Conservation (phyloP, 179 eudicot species). For the Corrigiola litoralis region DNA sequence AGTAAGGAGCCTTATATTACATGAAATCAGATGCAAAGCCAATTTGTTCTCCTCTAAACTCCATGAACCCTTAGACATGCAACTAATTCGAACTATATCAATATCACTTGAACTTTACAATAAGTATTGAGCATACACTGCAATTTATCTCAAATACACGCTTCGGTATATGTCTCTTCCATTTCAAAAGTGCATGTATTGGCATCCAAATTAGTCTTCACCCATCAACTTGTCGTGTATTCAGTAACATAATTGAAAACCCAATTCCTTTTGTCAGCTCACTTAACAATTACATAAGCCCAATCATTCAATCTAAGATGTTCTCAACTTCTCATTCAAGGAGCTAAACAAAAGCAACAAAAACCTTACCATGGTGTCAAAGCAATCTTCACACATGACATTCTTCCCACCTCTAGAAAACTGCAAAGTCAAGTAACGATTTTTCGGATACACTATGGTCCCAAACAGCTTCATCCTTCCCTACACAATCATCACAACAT, state of each 20-base stretch:
- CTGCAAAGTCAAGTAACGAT: slow-evolving; percentile 82
- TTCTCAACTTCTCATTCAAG: no score
- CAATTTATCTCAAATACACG: background rate
- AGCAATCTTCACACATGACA: slow-evolving; percentile 86
- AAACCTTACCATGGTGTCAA: slow-evolving; percentile 72
- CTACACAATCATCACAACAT: slow-evolving; percentile 25
- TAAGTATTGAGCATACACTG: background rate
- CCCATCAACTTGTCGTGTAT: background rate
- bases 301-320: background rate
- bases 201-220: background rate
- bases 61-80: background rate
- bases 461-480: slow-evolving; percentile 93
- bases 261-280: background rate
- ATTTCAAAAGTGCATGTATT: background rate
- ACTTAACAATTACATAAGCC: background rate
- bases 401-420: slow-evolving; percentile 87
- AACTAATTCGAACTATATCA: background rate
- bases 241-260: background rate
- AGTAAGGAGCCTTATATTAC: background rate
- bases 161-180: background rate
- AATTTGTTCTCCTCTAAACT: no score
- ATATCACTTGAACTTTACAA: background rate
- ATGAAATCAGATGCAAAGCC: background rate
- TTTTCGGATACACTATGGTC: slow-evolving; percentile 83
- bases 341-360: background rate